Evolutionary conservation across 257 asterid species (phyloP).

Genomic region (Oldenlandia corymbosa): DNA sequence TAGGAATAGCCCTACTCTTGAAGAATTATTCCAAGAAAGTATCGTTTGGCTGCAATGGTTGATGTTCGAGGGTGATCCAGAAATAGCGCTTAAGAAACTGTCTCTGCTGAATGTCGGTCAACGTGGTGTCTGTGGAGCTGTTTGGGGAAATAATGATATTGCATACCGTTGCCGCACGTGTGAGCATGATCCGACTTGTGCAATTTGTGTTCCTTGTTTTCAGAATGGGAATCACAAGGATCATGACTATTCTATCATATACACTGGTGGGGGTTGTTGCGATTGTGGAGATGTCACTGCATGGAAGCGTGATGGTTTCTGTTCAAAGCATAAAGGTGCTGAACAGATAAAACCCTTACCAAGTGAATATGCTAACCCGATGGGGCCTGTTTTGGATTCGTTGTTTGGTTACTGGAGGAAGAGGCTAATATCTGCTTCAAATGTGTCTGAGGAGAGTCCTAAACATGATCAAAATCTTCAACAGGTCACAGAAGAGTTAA

Average conservation of each 20-base stretch:
- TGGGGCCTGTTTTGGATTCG: conserved; percentile 78
- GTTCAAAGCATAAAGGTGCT: conserved; percentile 85
- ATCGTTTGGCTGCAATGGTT: conserved; percentile 83
- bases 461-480: conserved; percentile 29
- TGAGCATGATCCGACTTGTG: conserved; percentile 95
- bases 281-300: conserved; percentile 99
- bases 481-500: conserved; percentile 56
- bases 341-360: conserved; percentile 90
- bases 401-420: conserved; percentile 63
- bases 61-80: conserved; percentile 87
- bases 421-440: conserved; percentile 37
- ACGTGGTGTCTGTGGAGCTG: conserved; percentile 91
- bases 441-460: conserved; percentile 36
- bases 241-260: conserved; percentile 83
- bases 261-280: conserved; percentile 96
- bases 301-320: conserved; percentile 96
- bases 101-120: conserved; percentile 47
- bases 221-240: conserved; percentile 86
- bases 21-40: conserved; percentile 49
- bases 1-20: conserved; percentile 23
- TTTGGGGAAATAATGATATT: conserved; percentile 87
- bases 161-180: conserved; percentile 95
- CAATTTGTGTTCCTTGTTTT: conserved; percentile 94
- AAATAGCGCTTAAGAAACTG: conserved; percentile 49
- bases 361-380: conserved; percentile 44